Evolutionary conservation across 768 basidiomycete genomes (phyloP).

Genomic region (Filobasidium floriforme): DNA sequence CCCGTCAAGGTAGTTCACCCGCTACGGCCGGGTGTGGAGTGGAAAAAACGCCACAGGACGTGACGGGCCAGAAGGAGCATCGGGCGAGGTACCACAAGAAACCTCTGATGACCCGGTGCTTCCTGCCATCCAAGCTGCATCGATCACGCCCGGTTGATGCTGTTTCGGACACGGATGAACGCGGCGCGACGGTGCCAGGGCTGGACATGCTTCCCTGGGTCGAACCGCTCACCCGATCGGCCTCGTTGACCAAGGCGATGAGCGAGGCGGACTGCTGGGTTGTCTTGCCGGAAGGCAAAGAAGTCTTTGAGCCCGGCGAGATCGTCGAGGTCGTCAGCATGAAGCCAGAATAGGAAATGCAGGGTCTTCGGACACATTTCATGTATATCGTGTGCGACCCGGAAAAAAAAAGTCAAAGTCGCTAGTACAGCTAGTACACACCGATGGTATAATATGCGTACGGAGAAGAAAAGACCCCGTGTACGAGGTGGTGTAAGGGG

Average conservation of each 20-base stretch:
- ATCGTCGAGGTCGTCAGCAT: not conserved
- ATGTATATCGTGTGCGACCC: too few relatives aligned
- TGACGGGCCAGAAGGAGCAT: not conserved
- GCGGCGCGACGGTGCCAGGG: not conserved
- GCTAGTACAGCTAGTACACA: too few relatives aligned
- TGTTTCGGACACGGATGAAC: not conserved
- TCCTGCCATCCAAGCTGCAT: not conserved
- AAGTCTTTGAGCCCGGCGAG: not conserved
- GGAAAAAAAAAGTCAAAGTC: too few relatives aligned
- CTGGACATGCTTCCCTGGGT: conserved; percentile 8
- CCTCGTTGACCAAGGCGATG: conserved; percentile 15
- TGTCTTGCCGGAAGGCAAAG: conserved; percentile 15
- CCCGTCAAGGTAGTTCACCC: not conserved
- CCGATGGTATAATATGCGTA: too few relatives aligned
- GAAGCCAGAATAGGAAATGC: not conserved
- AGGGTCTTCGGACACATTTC: too few relatives aligned
- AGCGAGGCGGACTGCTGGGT: conserved; percentile 17
- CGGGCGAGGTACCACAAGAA: conserved; percentile 3
- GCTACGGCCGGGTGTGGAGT: not conserved
- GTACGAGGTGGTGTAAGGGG: too few relatives aligned
- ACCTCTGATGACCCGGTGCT: conserved; percentile 5
- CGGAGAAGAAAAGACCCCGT: too few relatives aligned
- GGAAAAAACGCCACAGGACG: not conserved
- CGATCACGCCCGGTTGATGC: not conserved
- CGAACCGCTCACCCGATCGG: conserved; percentile 16